phyloP scores from a whole-genome alignment of 2,329 filamentous ascomycete genomes.

The Talaromyces islandicus region DNA sequence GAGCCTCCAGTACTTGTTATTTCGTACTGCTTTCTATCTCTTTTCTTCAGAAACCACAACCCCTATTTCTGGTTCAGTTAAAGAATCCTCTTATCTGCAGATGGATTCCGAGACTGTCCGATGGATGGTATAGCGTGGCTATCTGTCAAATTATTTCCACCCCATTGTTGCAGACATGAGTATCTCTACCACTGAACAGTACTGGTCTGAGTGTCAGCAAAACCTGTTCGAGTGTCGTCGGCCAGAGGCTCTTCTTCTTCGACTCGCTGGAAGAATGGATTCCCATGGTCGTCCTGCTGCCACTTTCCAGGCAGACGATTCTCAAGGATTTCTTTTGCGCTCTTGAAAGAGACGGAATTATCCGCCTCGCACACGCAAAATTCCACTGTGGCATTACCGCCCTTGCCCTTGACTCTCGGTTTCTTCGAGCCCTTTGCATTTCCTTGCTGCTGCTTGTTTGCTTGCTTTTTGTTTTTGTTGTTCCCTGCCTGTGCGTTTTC shows the following conservation, averaged over 20 bases:
- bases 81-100: neutral
- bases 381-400: conserved; percentile 6
- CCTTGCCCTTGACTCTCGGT: conserved; percentile 12
- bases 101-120: neutral
- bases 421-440: neutral
- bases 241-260: neutral
- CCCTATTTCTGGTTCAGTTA: neutral
- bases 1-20: too few species aligned
- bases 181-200: neutral
- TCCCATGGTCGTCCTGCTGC: conserved; percentile 8
- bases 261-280: neutral
- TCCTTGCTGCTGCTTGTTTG: neutral
- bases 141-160: neutral
- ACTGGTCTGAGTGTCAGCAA: neutral
- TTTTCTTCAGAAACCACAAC: neutral
- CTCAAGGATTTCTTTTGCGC: conserved; percentile 22
- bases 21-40: neutral
- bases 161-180: neutral
- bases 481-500: neutral
- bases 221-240: neutral
- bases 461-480: neutral
- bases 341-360: conserved; percentile 27
- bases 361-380: conserved; percentile 32
- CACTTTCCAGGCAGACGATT: conserved; percentile 24
- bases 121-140: neutral